Conservation (phyloP, 1,284 basidiomycete genomes). For the Ganoderma lingzhi region DNA sequence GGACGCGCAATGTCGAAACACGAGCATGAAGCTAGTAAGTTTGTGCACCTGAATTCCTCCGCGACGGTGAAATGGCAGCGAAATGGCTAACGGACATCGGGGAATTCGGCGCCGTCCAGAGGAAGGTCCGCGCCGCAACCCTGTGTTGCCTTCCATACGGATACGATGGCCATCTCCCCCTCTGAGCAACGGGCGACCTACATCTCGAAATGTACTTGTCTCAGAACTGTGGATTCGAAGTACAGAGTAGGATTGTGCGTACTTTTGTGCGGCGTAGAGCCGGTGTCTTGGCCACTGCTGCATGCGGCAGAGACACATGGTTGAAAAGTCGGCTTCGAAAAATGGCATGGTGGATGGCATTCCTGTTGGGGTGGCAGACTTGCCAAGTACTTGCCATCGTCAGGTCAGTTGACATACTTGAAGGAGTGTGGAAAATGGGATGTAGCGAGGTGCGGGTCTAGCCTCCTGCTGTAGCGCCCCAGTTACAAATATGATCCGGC, state of each 20-base stretch:
- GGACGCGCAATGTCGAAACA: not conserved
- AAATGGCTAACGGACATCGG: not conserved
- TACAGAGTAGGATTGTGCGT: not conserved
- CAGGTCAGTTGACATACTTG: not conserved
- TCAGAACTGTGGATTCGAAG: not conserved
- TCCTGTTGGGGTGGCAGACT: not conserved
- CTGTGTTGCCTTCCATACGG: no score
- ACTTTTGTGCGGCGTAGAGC: not conserved
- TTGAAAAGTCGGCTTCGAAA: not conserved
- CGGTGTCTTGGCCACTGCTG: not conserved
- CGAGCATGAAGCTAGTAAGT: not conserved
- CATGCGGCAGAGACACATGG: not conserved
- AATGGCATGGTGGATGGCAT: not conserved
- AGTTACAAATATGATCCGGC: not conserved
- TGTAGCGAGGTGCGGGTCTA: not conserved
- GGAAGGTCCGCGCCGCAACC: no score
- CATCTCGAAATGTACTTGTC: no score
- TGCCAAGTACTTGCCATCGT: not conserved
- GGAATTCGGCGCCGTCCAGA: no score
- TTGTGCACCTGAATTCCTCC: not conserved
- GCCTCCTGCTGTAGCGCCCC: not conserved
- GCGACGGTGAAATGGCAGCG: not conserved
- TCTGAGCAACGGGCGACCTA: not conserved
- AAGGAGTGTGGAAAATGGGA: not conserved
- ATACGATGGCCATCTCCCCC: no score